Percentiles rank a stretch among this genome's conserved stretches.
phyloP scores from a whole-genome alignment of 805 yeast species.

The Candida nemodendra region DNA sequence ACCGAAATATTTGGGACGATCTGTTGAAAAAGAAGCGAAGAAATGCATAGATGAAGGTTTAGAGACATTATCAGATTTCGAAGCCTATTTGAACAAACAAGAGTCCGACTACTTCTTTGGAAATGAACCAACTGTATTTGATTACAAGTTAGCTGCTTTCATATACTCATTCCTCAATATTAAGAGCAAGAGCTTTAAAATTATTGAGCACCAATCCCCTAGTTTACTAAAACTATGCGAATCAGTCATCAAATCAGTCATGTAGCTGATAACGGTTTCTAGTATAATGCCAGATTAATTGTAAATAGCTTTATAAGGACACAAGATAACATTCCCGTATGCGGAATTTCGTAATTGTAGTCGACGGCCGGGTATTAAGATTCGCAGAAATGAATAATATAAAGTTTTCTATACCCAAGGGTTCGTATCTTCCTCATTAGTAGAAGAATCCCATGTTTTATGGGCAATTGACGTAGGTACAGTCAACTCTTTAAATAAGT shows the following conservation, averaged over 20 bases:
- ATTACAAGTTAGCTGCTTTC: constrained; percentile 24
- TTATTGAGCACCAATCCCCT: constrained; percentile 3
- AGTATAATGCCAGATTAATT: too few relatives aligned
- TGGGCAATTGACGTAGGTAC: constrained; percentile 51
- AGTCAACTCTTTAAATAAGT: constrained; percentile 46
- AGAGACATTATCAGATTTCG: constrained; percentile 13
- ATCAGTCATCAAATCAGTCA: constrained; percentile 13
- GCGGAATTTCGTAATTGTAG: too few relatives aligned
- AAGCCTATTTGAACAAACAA: constrained; percentile 3
- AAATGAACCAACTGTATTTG: constrained; percentile 20
- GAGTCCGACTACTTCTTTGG: constrained; percentile 12
- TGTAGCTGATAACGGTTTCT: too few relatives aligned
- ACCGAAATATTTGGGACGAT: constrained; percentile 4
- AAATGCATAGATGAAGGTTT: constrained; percentile 18
- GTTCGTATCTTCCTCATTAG: constrained; percentile 55
- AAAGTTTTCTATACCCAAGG: too few relatives aligned
- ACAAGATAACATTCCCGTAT: too few relatives aligned
- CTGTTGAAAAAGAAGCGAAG: constrained; percentile 13
- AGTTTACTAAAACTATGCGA: constrained; percentile 15
- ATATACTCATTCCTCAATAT: constrained; percentile 18
- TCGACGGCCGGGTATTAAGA: too few relatives aligned
- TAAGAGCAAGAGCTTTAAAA: constrained; percentile 11
- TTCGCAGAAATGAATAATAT: too few relatives aligned
- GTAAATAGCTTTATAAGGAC: too few relatives aligned
- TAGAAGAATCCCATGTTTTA: constrained; percentile 49